These are phyloP conservation scores for Pythium chondricola DNA, from an alignment of 352 stramenopile species.

Conservation along the genomic window DNA sequence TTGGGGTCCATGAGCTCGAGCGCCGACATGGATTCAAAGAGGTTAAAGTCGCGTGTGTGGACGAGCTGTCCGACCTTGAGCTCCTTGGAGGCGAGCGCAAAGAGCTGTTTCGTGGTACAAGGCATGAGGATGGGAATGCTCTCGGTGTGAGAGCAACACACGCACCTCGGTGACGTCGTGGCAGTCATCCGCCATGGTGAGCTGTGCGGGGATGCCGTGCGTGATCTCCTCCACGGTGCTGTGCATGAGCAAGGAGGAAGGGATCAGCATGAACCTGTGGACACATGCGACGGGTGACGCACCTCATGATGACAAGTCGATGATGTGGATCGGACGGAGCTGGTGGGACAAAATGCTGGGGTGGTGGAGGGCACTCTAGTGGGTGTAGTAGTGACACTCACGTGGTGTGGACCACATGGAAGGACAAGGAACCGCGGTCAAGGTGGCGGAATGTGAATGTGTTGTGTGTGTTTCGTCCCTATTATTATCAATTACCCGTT, in stretches of 20 bases:
- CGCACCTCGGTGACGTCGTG: constrained; percentile 16
- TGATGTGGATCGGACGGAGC: too few species aligned
- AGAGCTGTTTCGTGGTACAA: constrained; percentile 26
- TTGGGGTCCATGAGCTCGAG: constrained; percentile 92
- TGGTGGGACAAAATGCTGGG: not conserved
- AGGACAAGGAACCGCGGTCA: not conserved
- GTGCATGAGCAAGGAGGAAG: constrained; percentile 9
- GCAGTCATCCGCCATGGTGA: constrained; percentile 30
- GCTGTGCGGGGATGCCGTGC: constrained; percentile 23
- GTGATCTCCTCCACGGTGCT: constrained; percentile 25
- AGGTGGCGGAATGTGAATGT: too few species aligned
- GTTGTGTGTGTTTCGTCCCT: constrained; percentile 22
- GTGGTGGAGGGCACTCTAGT: not conserved
- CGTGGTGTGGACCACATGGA: constrained; percentile 3
- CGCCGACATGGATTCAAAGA: constrained; percentile 93
- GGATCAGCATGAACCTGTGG: too few species aligned
- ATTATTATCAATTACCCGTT: constrained; percentile 24
- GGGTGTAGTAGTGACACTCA: not conserved
- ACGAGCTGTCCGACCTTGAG: constrained; percentile 77
- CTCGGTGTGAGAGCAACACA: not conserved
- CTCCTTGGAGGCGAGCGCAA: constrained; percentile 60
- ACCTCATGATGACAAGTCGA: constrained; percentile 17
- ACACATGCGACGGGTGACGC: constrained; percentile 2
- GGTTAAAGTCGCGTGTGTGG: constrained; percentile 78
- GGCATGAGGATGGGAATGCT: not conserved